phyloP scores from a whole-genome alignment of 306 rosid genomes.

The Cyclanthera cordifolia region DNA sequence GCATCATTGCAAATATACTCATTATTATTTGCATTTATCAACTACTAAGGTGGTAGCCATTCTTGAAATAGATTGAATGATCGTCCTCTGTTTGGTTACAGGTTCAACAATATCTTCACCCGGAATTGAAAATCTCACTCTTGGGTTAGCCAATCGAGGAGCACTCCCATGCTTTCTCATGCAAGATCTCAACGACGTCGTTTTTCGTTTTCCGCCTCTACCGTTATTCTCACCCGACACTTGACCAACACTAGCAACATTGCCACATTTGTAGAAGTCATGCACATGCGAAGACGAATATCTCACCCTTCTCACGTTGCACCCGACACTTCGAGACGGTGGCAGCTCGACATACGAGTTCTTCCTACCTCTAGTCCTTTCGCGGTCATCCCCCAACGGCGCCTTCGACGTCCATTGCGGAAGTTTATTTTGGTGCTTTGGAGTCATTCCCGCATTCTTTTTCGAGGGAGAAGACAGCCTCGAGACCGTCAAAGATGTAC shows the following conservation, averaged over 20 bases:
- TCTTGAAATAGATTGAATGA: background rate
- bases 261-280: background rate
- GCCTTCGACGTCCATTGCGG: background rate
- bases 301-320: background rate
- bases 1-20: too few relatives aligned
- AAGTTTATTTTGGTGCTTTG: slow-evolving; percentile 12
- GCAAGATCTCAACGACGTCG: slow-evolving; percentile 31
- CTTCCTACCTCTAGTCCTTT: too few relatives aligned
- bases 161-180: slow-evolving; percentile 29
- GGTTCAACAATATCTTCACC: background rate
- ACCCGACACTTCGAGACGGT: background rate
- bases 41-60: background rate
- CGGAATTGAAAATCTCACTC: slow-evolving; percentile 24
- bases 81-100: background rate
- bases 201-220: background rate
- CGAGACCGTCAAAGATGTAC: background rate
- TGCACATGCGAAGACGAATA: background rate
- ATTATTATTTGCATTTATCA: background rate
- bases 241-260: background rate
- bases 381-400: too few relatives aligned
- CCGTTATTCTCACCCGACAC: too few relatives aligned
- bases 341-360: too few relatives aligned
- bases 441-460: slow-evolving; percentile 19
- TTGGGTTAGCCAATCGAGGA: slow-evolving; percentile 23
- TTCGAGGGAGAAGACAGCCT: background rate